A percentile compares a stretch with the other conserved stretches of the same genome.
phyloP scores from a whole-genome alignment of 2,329 filamentous ascomycete genomes.

The Cytospora piceae region DNA sequence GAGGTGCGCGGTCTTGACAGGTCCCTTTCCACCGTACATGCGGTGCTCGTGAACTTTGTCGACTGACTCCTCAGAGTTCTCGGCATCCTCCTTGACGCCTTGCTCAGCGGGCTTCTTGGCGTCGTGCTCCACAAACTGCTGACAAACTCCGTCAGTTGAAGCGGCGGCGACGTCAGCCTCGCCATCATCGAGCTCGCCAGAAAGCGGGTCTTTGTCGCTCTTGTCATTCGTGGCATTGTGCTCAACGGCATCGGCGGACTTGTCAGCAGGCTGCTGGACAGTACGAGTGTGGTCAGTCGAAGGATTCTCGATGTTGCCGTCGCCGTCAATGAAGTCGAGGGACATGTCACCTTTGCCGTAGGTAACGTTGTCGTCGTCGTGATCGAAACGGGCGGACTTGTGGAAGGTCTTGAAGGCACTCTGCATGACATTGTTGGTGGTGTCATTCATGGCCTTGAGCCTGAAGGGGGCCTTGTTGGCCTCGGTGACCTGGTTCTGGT shows the following conservation, averaged over 20 bases:
- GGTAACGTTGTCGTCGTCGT: slow-evolving; percentile 1
- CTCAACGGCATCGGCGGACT: neutral
- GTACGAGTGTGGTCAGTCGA: neutral
- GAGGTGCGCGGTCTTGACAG: too few species aligned
- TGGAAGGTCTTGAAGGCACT: neutral
- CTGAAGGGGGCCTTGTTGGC: slow-evolving; percentile 6
- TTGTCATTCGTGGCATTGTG: neutral
- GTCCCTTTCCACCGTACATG: too few species aligned
- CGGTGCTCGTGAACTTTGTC: too few species aligned
- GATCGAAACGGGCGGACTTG: neutral
- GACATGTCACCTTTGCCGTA: slow-evolving; percentile 3
- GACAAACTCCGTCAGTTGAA: neutral
- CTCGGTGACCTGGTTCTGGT: slow-evolving; percentile 6
- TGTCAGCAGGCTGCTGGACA: neutral
- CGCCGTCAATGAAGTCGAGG: slow-evolving; percentile 8
- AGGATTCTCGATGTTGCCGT: slow-evolving; percentile 12
- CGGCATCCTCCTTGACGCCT: neutral
- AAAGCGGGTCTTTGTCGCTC: neutral
- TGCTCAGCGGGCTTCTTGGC: too few species aligned
- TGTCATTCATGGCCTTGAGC: slow-evolving; percentile 7
- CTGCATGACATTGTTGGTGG: neutral
- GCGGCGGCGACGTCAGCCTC: neutral
- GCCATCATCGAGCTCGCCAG: neutral
- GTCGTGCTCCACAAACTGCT: neutral
- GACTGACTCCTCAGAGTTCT: too few species aligned